phyloP scores from a whole-genome alignment of 768 basidiomycete genomes.

The Coprinopsis sp. region DNA sequence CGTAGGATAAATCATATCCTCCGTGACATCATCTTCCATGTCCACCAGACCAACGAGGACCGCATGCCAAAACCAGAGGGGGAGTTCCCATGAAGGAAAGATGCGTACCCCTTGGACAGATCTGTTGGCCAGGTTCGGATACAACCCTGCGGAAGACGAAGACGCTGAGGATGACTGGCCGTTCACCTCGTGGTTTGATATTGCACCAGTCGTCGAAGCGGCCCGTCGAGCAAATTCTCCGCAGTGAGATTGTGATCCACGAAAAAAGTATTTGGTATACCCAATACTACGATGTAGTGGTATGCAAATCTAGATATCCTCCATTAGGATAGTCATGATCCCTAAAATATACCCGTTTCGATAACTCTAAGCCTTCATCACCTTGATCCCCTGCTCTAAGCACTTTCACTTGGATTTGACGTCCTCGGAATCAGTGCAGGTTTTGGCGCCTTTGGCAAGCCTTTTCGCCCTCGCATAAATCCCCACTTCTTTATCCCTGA shows the following conservation, averaged over 20 bases:
- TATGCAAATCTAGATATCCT: too few species aligned
- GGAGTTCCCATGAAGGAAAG: neutral
- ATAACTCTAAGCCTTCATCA: too few species aligned
- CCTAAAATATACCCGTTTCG: too few species aligned
- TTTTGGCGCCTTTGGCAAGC: conserved; percentile 19
- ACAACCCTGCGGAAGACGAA: neutral
- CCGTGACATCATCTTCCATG: neutral
- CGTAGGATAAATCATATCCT: conserved; percentile 8
- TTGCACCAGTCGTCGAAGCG: neutral
- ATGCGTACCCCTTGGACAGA: conserved; percentile 11
- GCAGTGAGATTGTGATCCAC: too few species aligned
- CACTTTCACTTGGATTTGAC: too few species aligned
- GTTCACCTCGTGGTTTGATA: neutral
- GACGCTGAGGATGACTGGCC: neutral
- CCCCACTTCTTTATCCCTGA: conserved; percentile 83
- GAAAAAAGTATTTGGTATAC: too few species aligned
- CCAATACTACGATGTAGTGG: too few species aligned
- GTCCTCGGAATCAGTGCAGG: neutral
- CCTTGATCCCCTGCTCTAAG: too few species aligned
- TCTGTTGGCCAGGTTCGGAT: neutral
- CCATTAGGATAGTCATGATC: too few species aligned
- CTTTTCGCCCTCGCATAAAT: conserved; percentile 87
- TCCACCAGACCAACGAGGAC: neutral
- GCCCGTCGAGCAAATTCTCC: too few species aligned
- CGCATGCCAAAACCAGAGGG: neutral